A percentile compares a stretch with the other conserved stretches of the same genome.
Evolutionary conservation across 1,284 basidiomycete species (phyloP).

Genomic region (Apiotrichum mycotoxinovorans): DNA sequence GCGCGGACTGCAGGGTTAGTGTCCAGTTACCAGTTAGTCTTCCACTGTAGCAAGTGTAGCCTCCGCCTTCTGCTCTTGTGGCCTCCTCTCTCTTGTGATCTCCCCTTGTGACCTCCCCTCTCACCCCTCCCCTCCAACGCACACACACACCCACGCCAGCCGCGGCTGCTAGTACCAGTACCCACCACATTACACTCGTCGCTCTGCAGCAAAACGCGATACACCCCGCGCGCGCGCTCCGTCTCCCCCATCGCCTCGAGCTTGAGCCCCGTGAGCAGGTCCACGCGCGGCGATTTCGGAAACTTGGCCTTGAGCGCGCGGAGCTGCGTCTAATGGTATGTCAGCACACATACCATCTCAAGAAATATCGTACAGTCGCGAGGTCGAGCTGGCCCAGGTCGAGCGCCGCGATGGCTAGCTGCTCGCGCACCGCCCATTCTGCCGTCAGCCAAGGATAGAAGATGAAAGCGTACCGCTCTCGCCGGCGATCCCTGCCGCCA

Average conservation of each 20-base stretch:
- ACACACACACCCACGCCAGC: no score
- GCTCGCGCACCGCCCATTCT: constrained; percentile 87
- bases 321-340: constrained; percentile 60
- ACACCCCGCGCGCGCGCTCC: constrained; percentile 52
- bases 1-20: constrained; percentile 59
- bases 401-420: constrained; percentile 78
- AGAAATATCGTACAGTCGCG: constrained; percentile 66
- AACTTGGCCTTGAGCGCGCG: constrained; percentile 67
- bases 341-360: neutral
- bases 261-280: constrained; percentile 76
- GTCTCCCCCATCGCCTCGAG: constrained; percentile 66
- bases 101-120: no score
- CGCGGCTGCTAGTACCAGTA: no score
- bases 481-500: constrained; percentile 49
- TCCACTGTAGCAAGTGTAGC: no score
- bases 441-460: constrained; percentile 5
- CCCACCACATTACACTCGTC: neutral
- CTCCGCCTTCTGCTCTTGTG: no score
- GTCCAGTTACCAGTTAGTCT: constrained; percentile 4
- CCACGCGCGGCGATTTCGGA: constrained; percentile 74
- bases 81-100: no score
- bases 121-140: no score
- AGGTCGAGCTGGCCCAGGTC: constrained; percentile 73
- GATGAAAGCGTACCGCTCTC: constrained; percentile 32
- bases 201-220: constrained; percentile 56